Percentiles rank a stretch among this genome's conserved stretches.
Evolutionary conservation across 768 basidiomycete species (phyloP).

Genomic region (Trametes punicea): DNA sequence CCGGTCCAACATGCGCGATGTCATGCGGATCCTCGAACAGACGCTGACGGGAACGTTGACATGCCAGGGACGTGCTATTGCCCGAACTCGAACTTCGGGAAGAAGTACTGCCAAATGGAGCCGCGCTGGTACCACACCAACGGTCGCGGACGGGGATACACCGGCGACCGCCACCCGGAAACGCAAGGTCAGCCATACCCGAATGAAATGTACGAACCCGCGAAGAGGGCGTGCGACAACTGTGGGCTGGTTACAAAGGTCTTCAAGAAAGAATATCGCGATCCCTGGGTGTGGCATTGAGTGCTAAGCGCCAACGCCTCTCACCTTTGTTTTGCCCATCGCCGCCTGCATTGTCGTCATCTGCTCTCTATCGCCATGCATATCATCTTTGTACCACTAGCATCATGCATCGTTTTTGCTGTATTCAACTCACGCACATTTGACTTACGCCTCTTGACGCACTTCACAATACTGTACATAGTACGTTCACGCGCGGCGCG

Average conservation of each 20-base stretch:
- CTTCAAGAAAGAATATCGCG: slow-evolving; percentile 21
- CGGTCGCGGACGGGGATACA: slow-evolving; percentile 27
- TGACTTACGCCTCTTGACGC: slow-evolving; percentile 4
- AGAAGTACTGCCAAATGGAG: slow-evolving; percentile 30
- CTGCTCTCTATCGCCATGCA: slow-evolving; percentile 14
- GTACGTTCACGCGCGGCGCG: not conserved
- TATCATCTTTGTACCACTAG: slow-evolving; percentile 10
- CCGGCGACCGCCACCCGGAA: slow-evolving; percentile 36
- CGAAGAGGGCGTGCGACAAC: slow-evolving; percentile 30
- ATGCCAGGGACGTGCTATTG: slow-evolving; percentile 37
- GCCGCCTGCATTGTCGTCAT: not conserved
- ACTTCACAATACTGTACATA: slow-evolving; percentile 11
- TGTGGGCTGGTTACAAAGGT: slow-evolving; percentile 29
- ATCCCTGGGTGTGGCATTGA: slow-evolving; percentile 20
- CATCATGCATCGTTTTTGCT: not conserved
- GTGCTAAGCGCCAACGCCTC: not conserved
- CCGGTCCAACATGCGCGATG: not conserved
- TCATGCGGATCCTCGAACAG: not conserved
- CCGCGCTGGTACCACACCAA: slow-evolving; percentile 33
- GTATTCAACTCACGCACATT: slow-evolving; percentile 6
- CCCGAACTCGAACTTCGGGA: slow-evolving; percentile 34
- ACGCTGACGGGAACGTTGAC: slow-evolving; percentile 5
- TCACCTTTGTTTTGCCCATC: not conserved
- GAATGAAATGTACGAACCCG: slow-evolving; percentile 30
- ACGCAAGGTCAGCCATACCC: slow-evolving; percentile 22